Percentiles rank a stretch among this genome's conserved stretches.
phyloP scores from a whole-genome alignment of 306 rosid genomes.

The Cyclanthera cordifolia region DNA sequence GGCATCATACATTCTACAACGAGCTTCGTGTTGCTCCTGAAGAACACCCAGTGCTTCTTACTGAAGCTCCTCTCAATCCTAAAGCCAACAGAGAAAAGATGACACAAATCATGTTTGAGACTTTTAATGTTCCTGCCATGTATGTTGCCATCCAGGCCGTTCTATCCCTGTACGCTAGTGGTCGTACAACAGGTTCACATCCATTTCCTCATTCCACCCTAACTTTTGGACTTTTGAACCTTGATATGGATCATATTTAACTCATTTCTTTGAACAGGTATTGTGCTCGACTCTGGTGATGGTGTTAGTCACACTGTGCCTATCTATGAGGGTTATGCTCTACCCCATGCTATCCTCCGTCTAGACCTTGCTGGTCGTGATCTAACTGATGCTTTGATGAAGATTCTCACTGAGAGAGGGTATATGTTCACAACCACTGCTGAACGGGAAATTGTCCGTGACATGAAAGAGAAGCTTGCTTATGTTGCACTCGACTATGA shows the following conservation, averaged over 20 bases:
- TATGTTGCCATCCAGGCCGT: conserved; percentile 96
- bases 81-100: conserved; percentile 97
- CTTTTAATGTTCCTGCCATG: conserved; percentile 97
- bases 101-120: conserved; percentile 98
- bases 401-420: conserved; percentile 94
- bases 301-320: conserved; percentile 99
- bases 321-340: conserved; percentile 93
- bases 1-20: conserved; percentile 98
- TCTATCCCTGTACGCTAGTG: conserved; percentile 91
- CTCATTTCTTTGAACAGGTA: conserved; percentile 39
- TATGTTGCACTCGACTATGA: conserved; percentile 90
- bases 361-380: conserved; percentile 98
- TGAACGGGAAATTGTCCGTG: conserved; percentile 98
- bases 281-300: conserved; percentile 89
- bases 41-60: conserved; percentile 95
- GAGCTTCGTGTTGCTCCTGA: conserved; percentile 98
- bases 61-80: conserved; percentile 96
- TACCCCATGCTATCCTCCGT: conserved; percentile 92
- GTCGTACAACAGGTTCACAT: conserved; percentile 85
- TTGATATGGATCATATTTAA: background rate
- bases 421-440: conserved; percentile 99
- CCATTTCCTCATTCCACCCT: background rate
- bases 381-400: conserved; percentile 85
- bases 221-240: background rate
- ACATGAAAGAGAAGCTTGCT: conserved; percentile 97